Evolutionary conservation across 352 stramenopile genomes (phyloP), one percentile per base, ranked within the genome.

Genomic region (Phytophthora boehmeriae): DNA sequence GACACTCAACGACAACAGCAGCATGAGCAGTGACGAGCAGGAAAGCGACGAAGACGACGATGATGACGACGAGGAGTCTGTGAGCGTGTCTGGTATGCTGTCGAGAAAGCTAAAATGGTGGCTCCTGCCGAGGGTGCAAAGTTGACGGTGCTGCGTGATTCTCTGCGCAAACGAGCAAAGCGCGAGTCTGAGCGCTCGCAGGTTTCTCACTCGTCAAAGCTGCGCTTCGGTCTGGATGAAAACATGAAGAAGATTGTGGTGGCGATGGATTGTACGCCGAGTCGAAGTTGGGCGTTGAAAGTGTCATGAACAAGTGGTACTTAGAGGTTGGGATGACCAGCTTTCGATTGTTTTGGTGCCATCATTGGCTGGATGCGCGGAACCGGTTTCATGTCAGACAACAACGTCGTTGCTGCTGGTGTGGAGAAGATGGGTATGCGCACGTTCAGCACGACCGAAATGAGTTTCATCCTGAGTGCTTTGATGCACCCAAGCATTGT

Each of bases 301-400:
- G 84, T 67, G 59, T 97, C 20, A 85, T 95, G 73, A 79, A 81
- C 69, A 96, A 96, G 70, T 96, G 89, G 89, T 59, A 83, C 67
- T 89, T 82, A 19, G 89, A 96, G 83, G 78, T 54, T 97, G 89
- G 89, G 75, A 83, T 20, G 83, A 94, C 54, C 89, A 96, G 76
- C 60, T 97, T 23, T 92, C 80, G 45, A 77, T 96, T 25, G 80
- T n/a, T n/a, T 91, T 2, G 85, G 87, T 42, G 88, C 88, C 23
- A 82, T 95, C 43, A 96, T 97, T 49, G 89, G 89, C 23, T 97
- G 88, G 89, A 95, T 85, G 13, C 86, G 89, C 54, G 83, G 86
- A 47, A 96, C 89, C 0, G 88, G 84, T 13, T 77, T 97, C 20
- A 97, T 97, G 89, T 81, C 75, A 22, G 79, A 83, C n/a, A 97